Evolutionary conservation across 2,329 filamentous ascomycete genomes (phyloP), one percentile per base, ranked within the genome.

Genomic region (Pochonia chlamydosporia): DNA sequence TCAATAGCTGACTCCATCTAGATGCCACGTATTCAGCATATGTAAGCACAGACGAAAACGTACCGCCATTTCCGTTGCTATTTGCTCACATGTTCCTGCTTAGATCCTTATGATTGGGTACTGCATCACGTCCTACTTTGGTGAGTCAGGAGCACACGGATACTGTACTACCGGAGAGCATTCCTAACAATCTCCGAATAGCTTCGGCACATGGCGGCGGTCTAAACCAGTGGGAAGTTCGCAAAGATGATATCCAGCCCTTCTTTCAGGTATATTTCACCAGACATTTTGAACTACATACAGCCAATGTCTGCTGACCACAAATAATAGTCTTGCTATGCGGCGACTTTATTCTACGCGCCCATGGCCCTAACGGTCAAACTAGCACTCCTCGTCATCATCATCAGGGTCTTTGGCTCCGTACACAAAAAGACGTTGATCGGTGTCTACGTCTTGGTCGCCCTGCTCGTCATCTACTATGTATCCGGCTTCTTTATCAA

Each of bases 351-450:
- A 45, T 65, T 73, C 53, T 73, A 73, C 52, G 67, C 67, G 1
- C 70, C 70, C 14, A 72, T 69, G 55, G 66, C 71, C 13, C 61
- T 66, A 39, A 57, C 64, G 8, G 68, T 69, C n/a, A 72, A 72
- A 46, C 64, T 70, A n/a, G 56, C 63, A 16, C 63, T 73, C 3
- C 62, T 73, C 3, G 59, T 67, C 51, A 70, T 73, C 45, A 69
- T 71, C 48, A 62, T 62, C 6, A 61, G 70, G 14, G 67, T 73
- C 7, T 73, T 73, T 52, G 64, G 63, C 7, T 54, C 63, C 1
- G 59, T 66, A 3, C 67, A 70, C 49, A 63, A 59, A 31, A 69
- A 69, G 53, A 63, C 62, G 4, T 57, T 66, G 5, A 57, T 64
- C 6, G 63, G 66, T 24, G 65, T 72, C 35, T 67, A 67, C 51